Evolutionary conservation across 2,329 filamentous ascomycete genomes (phyloP).

Genomic region (Zopfia rhizophila): DNA sequence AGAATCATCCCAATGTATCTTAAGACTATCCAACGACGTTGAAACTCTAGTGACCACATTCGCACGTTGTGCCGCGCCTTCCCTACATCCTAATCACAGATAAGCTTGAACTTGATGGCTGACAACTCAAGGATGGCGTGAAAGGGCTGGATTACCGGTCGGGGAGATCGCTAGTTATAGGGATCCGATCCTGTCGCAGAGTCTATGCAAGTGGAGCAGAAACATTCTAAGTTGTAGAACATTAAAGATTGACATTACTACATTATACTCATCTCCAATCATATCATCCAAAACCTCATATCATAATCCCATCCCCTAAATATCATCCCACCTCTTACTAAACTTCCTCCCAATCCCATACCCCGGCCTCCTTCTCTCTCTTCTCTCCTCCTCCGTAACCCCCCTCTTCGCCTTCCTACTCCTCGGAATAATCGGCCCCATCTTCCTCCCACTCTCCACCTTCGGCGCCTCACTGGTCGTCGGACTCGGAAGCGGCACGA

Average conservation of each 20-base stretch:
- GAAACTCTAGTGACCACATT: no score
- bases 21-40: no score
- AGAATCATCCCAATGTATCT: no score
- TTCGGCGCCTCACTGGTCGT: neutral
- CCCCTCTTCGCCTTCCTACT: neutral
- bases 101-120: no score
- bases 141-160: no score
- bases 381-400: neutral
- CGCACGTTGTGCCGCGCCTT: no score
- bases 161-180: no score
- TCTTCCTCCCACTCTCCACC: neutral
- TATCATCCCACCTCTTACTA: neutral
- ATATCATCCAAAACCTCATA: neutral
- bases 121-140: no score
- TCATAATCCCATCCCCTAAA: neutral
- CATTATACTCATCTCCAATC: neutral
- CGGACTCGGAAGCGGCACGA: constrained; percentile 30
- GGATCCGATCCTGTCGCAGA: no score
- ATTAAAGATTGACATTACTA: neutral
- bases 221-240: no score
- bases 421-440: neutral
- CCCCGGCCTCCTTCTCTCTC: neutral
- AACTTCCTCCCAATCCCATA: constrained; percentile 1
- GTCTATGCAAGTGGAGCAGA: no score
- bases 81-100: no score